Evolutionary conservation across 805 yeast species (phyloP).

Genomic region (Metschnikowia gruessii): DNA sequence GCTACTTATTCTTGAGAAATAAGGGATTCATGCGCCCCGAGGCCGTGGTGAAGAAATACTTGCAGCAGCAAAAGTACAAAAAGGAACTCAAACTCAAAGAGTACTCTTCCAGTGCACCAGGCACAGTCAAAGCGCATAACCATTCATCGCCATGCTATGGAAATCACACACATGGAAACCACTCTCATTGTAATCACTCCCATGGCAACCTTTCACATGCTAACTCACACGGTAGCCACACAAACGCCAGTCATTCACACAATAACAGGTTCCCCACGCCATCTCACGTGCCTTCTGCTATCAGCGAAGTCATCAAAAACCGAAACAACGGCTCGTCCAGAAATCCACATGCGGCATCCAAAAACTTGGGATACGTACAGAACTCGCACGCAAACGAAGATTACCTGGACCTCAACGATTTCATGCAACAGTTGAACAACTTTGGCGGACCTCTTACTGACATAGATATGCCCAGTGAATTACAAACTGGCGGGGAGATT

Average conservation of each 20-base stretch:
- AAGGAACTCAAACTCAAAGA: constrained; percentile 33
- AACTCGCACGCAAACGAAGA: constrained; percentile 17
- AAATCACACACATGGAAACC: too few relatives aligned
- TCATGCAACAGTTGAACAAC: constrained; percentile 36
- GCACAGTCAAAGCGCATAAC: constrained; percentile 7
- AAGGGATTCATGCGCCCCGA: constrained; percentile 47
- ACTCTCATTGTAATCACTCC: constrained; percentile 7
- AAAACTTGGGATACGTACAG: constrained; percentile 12
- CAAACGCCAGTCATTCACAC: constrained; percentile 13
- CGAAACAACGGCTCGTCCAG: constrained; percentile 8
- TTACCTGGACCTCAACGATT: constrained; percentile 38
- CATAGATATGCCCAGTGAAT: constrained; percentile 37
- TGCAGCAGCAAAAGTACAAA: constrained; percentile 44
- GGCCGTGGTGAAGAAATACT: constrained; percentile 43
- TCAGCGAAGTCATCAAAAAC: constrained; percentile 34
- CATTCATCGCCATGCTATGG: constrained; percentile 13
- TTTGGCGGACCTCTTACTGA: constrained; percentile 48
- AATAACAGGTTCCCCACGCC: constrained; percentile 38
- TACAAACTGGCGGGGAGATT: constrained; percentile 8
- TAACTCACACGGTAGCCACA: too few relatives aligned
- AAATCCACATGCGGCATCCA: constrained; percentile 7
- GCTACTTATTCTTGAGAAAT: constrained; percentile 41
- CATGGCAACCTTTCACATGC: too few relatives aligned
- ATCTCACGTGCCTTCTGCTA: constrained; percentile 38
- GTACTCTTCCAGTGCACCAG: constrained; percentile 13